A percentile compares a stretch with the other conserved stretches of the same genome.
phyloP scores from a whole-genome alignment of 2,329 filamentous ascomycete species.

The Penicillium sp. region DNA sequence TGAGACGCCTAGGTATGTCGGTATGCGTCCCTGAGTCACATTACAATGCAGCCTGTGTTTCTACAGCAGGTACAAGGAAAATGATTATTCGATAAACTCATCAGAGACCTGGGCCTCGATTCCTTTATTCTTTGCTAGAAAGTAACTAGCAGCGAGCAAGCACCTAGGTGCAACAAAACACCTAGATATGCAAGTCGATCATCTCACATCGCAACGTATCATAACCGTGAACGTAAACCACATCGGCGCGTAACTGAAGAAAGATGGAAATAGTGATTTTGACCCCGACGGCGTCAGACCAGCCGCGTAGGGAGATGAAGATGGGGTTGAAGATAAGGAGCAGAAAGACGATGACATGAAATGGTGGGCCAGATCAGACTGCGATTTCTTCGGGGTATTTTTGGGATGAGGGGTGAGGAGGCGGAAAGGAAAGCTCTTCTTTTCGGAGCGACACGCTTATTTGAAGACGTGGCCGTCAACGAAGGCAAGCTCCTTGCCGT shows the following conservation, averaged over 20 bases:
- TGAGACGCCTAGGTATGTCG: too few species aligned
- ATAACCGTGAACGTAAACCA: constrained; percentile 27
- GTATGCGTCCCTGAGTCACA: too few species aligned
- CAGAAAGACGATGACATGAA: constrained; percentile 8
- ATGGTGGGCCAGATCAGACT: constrained; percentile 6
- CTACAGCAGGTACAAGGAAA: too few species aligned
- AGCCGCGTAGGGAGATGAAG: constrained; percentile 3
- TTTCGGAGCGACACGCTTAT: constrained; percentile 59
- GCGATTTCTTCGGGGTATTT: constrained; percentile 22
- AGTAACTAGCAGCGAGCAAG: constrained; percentile 21
- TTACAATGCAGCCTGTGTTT: too few species aligned
- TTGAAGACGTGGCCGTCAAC: constrained; percentile 98
- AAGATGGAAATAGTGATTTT: constrained; percentile 15
- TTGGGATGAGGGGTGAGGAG: constrained; percentile 2
- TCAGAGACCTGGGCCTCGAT: constrained; percentile 8
- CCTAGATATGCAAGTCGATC: constrained; percentile 15
- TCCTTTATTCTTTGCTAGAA: constrained; percentile 19
- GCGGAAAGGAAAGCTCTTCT: too few species aligned
- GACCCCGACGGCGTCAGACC: constrained; percentile 8
- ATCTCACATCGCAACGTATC: constrained; percentile 28
- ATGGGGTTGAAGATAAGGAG: constrained; percentile 4
- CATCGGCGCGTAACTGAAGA: constrained; percentile 24
- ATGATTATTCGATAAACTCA: constrained; percentile 5
- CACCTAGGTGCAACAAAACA: constrained; percentile 1
- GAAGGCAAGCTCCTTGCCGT: constrained; percentile 86